phyloP scores from a whole-genome alignment of 2,329 filamentous ascomycete genomes.

The Metarhizium album region DNA sequence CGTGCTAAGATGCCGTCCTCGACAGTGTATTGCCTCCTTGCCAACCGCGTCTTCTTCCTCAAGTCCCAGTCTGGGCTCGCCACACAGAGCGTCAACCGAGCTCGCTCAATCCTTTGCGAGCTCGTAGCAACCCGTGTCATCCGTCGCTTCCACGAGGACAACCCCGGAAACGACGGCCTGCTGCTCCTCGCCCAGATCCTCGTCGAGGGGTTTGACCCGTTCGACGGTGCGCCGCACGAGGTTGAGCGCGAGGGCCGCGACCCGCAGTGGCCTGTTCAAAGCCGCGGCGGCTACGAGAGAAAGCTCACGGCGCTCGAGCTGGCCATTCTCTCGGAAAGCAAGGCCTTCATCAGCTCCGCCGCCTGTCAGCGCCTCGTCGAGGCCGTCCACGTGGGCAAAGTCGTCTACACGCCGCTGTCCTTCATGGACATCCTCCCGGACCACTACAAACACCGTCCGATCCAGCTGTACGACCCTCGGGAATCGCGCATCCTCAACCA shows the following conservation, averaged over 20 bases:
- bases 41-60: constrained; percentile 60
- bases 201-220: constrained; percentile 61
- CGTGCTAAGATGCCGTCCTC: too few relatives aligned
- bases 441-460: constrained; percentile 60
- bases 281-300: constrained; percentile 30
- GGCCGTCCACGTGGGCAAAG: constrained; percentile 56
- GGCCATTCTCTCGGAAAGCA: constrained; percentile 61
- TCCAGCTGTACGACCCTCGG: constrained; percentile 58
- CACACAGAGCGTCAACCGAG: constrained; percentile 59
- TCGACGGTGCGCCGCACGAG: constrained; percentile 54
- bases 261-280: constrained; percentile 28
- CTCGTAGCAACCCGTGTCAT: constrained; percentile 56
- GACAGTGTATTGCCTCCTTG: constrained; percentile 58
- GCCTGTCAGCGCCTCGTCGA: constrained; percentile 61
- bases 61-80: constrained; percentile 54
- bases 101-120: constrained; percentile 58
- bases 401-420: constrained; percentile 59
- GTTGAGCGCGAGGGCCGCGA: constrained; percentile 38
- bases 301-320: constrained; percentile 61
- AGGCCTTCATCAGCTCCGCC: constrained; percentile 52
- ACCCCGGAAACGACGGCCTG: constrained; percentile 50
- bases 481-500: constrained; percentile 58
- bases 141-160: constrained; percentile 57
- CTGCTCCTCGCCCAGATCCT: constrained; percentile 57
- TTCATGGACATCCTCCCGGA: constrained; percentile 66